Base-by-base conservation (phyloP, 2,329 filamentous ascomycete species). In the Talaromyces funiculosus region DNA sequence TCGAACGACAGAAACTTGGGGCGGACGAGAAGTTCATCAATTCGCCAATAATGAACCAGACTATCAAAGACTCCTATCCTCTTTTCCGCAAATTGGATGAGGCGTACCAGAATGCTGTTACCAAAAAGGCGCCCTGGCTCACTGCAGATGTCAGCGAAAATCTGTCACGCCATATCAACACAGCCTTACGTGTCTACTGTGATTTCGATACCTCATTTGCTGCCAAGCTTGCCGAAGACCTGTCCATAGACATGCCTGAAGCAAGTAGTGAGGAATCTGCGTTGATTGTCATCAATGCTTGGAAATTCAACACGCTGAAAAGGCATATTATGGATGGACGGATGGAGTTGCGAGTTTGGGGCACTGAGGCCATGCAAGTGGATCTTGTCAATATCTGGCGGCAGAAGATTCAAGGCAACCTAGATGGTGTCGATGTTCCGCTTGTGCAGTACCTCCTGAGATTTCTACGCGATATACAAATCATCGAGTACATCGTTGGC, bases 401-500 rank as follows among this genome's bases (percentile, higher is more conserved):
- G 60, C 78, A 78, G 8, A 78, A 83, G 64, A 80, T 80, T n/a
- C 81, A 82, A 47, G 59, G 70, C 62, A 66, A 76, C 65, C 61
- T 79, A 9, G 73, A 76, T 14, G 65, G 70, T n/a, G 68, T 72
- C 35, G 71, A 77, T 45, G 78, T 81, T 66, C 80, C 82, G 1
- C 79, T 90, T 53, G 78, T 93, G 64, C 80, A 82, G 12, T 87
- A 88, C 66, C 78, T 95, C 57, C 85, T 90, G 4, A 79, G 84
- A 24, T 88, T 90, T 64, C 78, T 97, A 35, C 80, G 88, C 16
- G 77, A 81, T 6, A 87, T 88, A 40, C 86, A 86, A 57, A 79
- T 97, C 26, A 84, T 96, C 24, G 86, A 92, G 62, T 97, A 97
- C 73, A 86, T 99, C 49, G 84, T 97, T 56, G 90, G 93, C 1